phyloP scores from a whole-genome alignment of 1,284 basidiomycete genomes.

The Trichosporon sp. region DNA sequence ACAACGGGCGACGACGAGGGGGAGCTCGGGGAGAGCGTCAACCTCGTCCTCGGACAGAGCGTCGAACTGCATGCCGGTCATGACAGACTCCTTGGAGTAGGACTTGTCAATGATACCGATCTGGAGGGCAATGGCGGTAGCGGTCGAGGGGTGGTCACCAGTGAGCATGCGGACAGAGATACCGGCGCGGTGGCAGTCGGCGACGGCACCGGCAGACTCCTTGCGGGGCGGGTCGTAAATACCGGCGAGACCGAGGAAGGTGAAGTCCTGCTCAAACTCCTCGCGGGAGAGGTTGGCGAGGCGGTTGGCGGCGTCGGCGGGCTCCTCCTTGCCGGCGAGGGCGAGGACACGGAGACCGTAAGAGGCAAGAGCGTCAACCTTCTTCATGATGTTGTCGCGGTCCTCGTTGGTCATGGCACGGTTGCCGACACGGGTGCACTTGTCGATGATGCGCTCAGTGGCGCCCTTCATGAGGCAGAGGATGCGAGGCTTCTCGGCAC shows the following conservation, averaged over 20 bases:
- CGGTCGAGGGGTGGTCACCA: conserved; percentile 60
- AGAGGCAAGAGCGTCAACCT: conserved; percentile 62
- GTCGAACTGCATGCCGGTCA: conserved; percentile 67
- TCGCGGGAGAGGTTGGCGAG: conserved; percentile 58
- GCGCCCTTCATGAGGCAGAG: conserved; percentile 64
- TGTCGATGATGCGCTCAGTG: conserved; percentile 65
- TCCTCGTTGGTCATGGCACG: conserved; percentile 38
- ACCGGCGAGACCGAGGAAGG: conserved; percentile 67
- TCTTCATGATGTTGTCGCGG: conserved; percentile 59
- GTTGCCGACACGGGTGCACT: conserved; percentile 57
- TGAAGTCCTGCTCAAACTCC: conserved; percentile 64
- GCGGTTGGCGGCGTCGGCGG: conserved; percentile 52
- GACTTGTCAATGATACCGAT: conserved; percentile 63
- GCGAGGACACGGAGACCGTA: conserved; percentile 63
- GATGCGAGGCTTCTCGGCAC: conserved; percentile 29
- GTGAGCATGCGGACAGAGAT: conserved; percentile 70
- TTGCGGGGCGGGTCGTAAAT: conserved; percentile 71
- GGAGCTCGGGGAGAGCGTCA: conserved; percentile 62
- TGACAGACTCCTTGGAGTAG: conserved; percentile 54
- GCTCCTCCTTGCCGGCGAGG: conserved; percentile 57
- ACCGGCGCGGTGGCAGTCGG: conserved; percentile 66
- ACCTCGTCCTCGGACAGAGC: conserved; percentile 66
- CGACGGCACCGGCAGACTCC: conserved; percentile 65
- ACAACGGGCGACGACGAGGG: conserved; percentile 65
- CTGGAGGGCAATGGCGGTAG: conserved; percentile 59